Percentiles rank a stretch among this genome's conserved stretches.
Evolutionary conservation across 768 basidiomycete genomes (phyloP).

Genomic region (Mycena rebaudengoi): DNA sequence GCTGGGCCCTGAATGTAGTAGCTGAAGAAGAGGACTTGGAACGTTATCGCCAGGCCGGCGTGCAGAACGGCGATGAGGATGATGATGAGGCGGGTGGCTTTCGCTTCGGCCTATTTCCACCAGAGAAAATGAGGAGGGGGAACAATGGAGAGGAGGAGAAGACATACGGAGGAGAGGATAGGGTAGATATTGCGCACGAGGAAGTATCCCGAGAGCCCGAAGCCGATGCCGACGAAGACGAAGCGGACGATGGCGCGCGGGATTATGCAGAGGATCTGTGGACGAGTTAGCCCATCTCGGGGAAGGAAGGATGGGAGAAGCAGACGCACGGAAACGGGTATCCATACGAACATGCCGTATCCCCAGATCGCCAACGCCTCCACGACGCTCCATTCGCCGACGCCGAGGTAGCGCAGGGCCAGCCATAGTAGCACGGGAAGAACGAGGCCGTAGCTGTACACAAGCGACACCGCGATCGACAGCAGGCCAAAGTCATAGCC

Average conservation of each 20-base stretch:
- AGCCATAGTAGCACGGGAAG: conserved; percentile 88
- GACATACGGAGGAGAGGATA: conserved; percentile 80
- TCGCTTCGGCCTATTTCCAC: conserved; percentile 77
- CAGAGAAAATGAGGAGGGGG: neutral
- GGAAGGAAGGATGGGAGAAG: neutral
- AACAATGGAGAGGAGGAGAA: neutral
- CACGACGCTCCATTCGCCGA: conserved; percentile 88
- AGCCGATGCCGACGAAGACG: conserved; percentile 77
- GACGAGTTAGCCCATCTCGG: neutral
- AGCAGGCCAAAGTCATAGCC: conserved; percentile 90
- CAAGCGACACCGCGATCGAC: conserved; percentile 81
- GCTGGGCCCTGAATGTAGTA: conserved; percentile 54
- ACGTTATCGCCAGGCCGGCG: conserved; percentile 79
- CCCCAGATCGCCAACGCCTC: conserved; percentile 87
- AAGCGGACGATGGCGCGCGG: conserved; percentile 86
- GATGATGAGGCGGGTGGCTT: conserved; percentile 84
- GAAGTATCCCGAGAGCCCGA: conserved; percentile 88
- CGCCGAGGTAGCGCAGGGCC: conserved; percentile 83
- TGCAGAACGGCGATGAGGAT: conserved; percentile 80
- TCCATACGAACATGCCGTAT: conserved; percentile 87
- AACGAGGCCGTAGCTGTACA: conserved; percentile 88
- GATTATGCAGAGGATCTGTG: conserved; percentile 83
- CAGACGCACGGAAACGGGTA: conserved; percentile 78
- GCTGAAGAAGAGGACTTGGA: conserved; percentile 79
- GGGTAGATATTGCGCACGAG: conserved; percentile 88